Evolutionary conservation across 306 rosid species (phyloP).

Genomic region (Dryas alaskensis): DNA sequence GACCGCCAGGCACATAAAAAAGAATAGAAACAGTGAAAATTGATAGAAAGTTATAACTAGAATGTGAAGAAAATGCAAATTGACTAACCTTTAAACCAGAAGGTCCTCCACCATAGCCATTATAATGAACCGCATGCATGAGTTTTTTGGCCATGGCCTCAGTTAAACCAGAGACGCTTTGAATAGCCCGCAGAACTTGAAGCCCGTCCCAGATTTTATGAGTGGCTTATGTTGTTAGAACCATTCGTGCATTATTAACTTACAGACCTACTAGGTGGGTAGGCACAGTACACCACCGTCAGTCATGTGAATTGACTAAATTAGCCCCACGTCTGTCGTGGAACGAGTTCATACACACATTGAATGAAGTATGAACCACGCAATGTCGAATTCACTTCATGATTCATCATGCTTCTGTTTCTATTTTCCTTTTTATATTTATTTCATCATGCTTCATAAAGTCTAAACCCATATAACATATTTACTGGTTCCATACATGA

Average conservation of each 20-base stretch:
- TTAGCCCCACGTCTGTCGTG: background rate
- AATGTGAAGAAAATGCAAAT: background rate
- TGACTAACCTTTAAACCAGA: slow-evolving; percentile 45
- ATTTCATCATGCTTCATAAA: too few species aligned
- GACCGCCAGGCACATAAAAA: background rate
- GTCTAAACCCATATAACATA: too few species aligned
- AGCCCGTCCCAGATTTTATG: slow-evolving; percentile 2
- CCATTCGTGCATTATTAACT: background rate
- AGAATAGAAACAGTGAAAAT: background rate
- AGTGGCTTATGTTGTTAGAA: background rate
- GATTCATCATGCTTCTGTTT: too few species aligned
- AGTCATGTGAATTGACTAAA: background rate
- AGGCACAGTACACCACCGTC: background rate
- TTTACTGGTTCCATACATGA: too few species aligned
- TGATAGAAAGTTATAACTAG: background rate
- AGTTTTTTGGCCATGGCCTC: slow-evolving; percentile 40
- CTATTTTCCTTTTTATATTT: too few species aligned
- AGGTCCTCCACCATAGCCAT: slow-evolving; percentile 59
- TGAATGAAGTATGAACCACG: background rate
- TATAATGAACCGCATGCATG: slow-evolving; percentile 67
- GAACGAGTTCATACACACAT: background rate
- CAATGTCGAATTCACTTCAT: too few species aligned
- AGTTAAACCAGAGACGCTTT: background rate
- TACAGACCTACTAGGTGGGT: too few species aligned
- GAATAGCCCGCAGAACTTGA: background rate